Percentiles rank a stretch among this genome's conserved stretches.
phyloP scores from a whole-genome alignment of 1,284 basidiomycete species.

The Cryptococcus maquisensis region DNA sequence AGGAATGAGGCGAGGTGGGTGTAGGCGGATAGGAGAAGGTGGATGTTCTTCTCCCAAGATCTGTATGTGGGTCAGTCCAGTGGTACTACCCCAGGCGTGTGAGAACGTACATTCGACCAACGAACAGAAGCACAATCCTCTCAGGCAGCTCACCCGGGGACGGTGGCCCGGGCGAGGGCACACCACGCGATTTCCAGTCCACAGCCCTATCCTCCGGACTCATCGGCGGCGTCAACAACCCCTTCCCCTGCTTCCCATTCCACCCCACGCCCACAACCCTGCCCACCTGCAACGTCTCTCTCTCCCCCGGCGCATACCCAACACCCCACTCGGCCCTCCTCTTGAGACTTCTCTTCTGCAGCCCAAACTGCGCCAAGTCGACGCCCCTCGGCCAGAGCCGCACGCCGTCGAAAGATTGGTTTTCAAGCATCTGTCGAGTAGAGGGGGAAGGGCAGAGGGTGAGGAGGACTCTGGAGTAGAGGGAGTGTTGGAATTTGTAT shows the following conservation, averaged over 20 bases:
- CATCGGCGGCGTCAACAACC: conserved; percentile 43
- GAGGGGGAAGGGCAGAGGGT: conserved; percentile 56
- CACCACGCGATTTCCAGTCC: conserved; percentile 13
- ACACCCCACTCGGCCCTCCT: conserved; percentile 53
- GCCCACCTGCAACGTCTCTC: not conserved
- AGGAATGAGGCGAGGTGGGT: conserved; percentile 35
- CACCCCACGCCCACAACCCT: conserved; percentile 36
- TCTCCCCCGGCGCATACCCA: conserved; percentile 13
- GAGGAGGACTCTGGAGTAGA: conserved; percentile 44
- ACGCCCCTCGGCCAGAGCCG: conserved; percentile 56
- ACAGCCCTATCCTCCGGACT: conserved; percentile 25
- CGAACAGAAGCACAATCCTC: conserved; percentile 45
- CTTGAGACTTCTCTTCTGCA: conserved; percentile 47
- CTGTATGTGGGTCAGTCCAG: conserved; percentile 12
- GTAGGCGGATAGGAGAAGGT: conserved; percentile 55
- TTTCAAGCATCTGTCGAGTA: conserved; percentile 52
- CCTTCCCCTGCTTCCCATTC: conserved; percentile 29
- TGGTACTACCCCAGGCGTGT: not conserved
- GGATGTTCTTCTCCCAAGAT: conserved; percentile 59
- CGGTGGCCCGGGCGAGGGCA: conserved; percentile 11
- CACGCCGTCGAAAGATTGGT: conserved; percentile 52
- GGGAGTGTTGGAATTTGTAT: conserved; percentile 46
- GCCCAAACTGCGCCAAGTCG: conserved; percentile 50
- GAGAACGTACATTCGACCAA: conserved; percentile 43
- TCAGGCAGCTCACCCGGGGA: conserved; percentile 7